These are phyloP conservation scores for Rhodamnia rubescens DNA, from an alignment of 345 rosid species.

Conservation along the genomic window DNA sequence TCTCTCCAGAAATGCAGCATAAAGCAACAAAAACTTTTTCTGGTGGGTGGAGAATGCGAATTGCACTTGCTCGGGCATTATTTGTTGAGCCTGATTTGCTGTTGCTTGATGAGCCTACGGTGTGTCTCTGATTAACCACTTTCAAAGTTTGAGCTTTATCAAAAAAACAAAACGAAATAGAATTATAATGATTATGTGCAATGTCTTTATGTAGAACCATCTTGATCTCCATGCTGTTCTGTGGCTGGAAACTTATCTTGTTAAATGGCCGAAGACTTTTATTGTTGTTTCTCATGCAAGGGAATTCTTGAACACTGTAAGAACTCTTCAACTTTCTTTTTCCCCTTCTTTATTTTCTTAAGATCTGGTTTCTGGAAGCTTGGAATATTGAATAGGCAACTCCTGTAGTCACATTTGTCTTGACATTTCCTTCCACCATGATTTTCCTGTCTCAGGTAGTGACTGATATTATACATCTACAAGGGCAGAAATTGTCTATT, in stretches of 20 bases:
- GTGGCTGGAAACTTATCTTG: slow-evolving; percentile 89
- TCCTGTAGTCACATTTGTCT: background rate
- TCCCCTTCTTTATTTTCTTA: background rate
- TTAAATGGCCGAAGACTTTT: slow-evolving; percentile 97
- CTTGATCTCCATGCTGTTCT: slow-evolving; percentile 99
- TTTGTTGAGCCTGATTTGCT: slow-evolving; percentile 91
- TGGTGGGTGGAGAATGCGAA: slow-evolving; percentile 99
- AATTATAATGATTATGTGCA: background rate
- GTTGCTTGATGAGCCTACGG: slow-evolving; percentile 99
- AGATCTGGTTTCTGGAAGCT: background rate
- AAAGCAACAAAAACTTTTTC: slow-evolving; percentile 82
- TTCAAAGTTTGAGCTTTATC: background rate
- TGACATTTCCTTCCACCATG: background rate
- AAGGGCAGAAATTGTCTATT: slow-evolving; percentile 63
- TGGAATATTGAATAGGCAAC: background rate
- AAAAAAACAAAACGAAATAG: background rate
- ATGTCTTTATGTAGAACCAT: slow-evolving; percentile 65
- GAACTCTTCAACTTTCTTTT: background rate
- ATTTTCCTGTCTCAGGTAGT: slow-evolving; percentile 55
- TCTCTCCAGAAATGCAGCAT: slow-evolving; percentile 86
- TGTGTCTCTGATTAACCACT: slow-evolving; percentile 7
- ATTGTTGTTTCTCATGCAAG: slow-evolving; percentile 98
- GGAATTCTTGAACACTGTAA: slow-evolving; percentile 92
- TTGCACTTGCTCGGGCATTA: slow-evolving; percentile 94
- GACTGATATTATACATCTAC: slow-evolving; percentile 88